A percentile compares a stretch with the other conserved stretches of the same genome.
Conservation (phyloP, 495 filamentous ascomycete genomes). For the Penicillium salamii region DNA sequence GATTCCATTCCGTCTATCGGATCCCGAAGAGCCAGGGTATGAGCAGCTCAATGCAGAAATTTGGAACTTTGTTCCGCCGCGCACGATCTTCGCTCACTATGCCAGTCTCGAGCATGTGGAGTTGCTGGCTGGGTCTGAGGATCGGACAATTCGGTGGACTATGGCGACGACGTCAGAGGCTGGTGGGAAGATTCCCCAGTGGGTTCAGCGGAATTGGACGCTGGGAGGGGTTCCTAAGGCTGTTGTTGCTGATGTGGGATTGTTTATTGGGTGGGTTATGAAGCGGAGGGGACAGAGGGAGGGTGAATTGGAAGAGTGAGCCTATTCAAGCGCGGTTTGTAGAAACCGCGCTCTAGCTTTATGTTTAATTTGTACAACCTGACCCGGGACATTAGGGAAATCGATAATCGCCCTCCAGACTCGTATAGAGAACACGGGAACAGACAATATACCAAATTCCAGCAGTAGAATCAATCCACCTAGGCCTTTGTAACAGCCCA, state of each 20-base stretch:
- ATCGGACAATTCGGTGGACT: constrained; percentile 56
- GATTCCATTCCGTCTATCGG: constrained; percentile 41
- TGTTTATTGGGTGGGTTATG: constrained; percentile 61
- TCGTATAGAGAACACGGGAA: no score
- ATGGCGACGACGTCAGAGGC: constrained; percentile 73
- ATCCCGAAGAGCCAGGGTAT: background rate
- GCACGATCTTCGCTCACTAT: constrained; percentile 53
- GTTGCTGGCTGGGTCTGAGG: background rate
- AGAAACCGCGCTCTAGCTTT: no score
- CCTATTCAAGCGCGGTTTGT: no score
- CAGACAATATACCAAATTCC: no score
- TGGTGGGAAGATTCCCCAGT: constrained; percentile 61
- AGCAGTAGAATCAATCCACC: no score
- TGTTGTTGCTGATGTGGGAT: constrained; percentile 68
- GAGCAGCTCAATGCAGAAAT: constrained; percentile 28
- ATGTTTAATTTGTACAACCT: no score
- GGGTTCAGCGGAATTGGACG: constrained; percentile 55
- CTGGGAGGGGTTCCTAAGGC: constrained; percentile 60
- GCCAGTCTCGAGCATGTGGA: constrained; percentile 60
- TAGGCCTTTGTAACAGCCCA: constrained; percentile 17
- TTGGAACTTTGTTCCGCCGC: constrained; percentile 28
- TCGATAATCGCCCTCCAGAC: no score
- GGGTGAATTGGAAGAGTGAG: constrained; percentile 16
- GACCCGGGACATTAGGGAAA: no score
- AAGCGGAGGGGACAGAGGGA: constrained; percentile 14